Percentiles rank a stretch among this genome's conserved stretches.
These are phyloP conservation scores for Rhizopogon sp. DNA, from an alignment of 768 basidiomycete genomes.

Conservation along the genomic window DNA sequence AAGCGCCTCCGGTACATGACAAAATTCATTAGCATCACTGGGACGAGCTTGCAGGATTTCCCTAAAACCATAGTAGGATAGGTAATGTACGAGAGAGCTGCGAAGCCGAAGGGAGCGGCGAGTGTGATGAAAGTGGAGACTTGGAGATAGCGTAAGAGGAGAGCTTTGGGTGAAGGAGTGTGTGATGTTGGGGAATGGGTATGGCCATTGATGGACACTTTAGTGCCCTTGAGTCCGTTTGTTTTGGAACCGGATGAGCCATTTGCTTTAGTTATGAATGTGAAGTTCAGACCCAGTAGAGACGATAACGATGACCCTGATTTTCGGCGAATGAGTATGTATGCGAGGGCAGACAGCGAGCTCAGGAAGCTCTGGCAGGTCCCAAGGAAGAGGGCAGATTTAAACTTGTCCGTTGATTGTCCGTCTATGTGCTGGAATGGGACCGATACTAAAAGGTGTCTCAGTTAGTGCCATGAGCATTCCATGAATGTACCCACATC, in stretches of 20 bases:
- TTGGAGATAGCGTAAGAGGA: conserved; percentile 76
- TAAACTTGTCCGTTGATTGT: conserved; percentile 64
- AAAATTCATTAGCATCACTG: conserved; percentile 97
- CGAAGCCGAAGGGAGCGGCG: conserved; percentile 95
- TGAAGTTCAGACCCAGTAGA: conserved; percentile 54
- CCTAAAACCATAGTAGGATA: conserved; percentile 99
- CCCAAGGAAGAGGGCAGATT: conserved; percentile 80
- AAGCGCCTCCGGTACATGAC: conserved; percentile 90
- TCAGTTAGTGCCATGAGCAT: not conserved
- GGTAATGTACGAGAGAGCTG: conserved; percentile 90
- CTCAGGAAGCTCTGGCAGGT: conserved; percentile 81
- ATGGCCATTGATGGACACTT: conserved; percentile 33
- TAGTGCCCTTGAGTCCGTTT: conserved; percentile 24
- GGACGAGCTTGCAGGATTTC: conserved; percentile 98
- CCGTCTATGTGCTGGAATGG: conserved; percentile 74
- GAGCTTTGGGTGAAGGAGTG: conserved; percentile 29
- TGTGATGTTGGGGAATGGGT: conserved; percentile 18
- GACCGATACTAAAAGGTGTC: conserved; percentile 58
- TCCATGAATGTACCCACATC: conserved; percentile 46
- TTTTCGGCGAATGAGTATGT: conserved; percentile 62
- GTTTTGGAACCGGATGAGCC: conserved; percentile 19
- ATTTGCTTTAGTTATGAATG: conserved; percentile 14
- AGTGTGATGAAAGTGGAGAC: conserved; percentile 84
- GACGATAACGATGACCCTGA: conserved; percentile 46
- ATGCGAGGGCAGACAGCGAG: conserved; percentile 70